These are phyloP conservation scores for Calocybe gambosa DNA, from an alignment of 1,284 basidiomycete species.

Conservation along the genomic window DNA sequence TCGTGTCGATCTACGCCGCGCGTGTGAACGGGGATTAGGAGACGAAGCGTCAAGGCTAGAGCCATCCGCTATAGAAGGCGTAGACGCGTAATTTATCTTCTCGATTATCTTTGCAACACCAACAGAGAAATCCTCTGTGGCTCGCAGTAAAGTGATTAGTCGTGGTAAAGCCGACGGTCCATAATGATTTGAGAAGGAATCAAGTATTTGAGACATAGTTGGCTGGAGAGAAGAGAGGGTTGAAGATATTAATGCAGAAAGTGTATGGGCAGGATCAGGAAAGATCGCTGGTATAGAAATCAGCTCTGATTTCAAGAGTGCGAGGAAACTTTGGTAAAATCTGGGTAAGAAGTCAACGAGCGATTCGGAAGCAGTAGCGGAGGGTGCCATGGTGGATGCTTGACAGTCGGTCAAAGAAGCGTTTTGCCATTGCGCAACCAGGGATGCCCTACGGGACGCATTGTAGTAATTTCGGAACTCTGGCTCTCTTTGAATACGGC, in stretches of 20 bases:
- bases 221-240: slow-evolving; percentile 76
- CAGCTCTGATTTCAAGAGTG: slow-evolving; percentile 66
- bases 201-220: slow-evolving; percentile 71
- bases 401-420: slow-evolving; percentile 47
- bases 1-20: slow-evolving; percentile 52
- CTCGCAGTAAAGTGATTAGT: slow-evolving; percentile 63
- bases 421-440: slow-evolving; percentile 68
- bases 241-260: slow-evolving; percentile 77
- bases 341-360: slow-evolving; percentile 66
- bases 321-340: slow-evolving; percentile 68
- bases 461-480: slow-evolving; percentile 94
- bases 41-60: slow-evolving; percentile 5
- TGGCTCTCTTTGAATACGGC: slow-evolving; percentile 80
- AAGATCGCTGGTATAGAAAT: slow-evolving; percentile 76
- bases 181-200: slow-evolving; percentile 57
- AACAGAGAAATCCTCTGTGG: slow-evolving; percentile 77
- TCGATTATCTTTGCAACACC: slow-evolving; percentile 71
- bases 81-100: slow-evolving; percentile 39
- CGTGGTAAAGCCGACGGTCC: slow-evolving; percentile 60
- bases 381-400: slow-evolving; percentile 20
- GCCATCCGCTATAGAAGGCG: slow-evolving; percentile 4
- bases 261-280: slow-evolving; percentile 66
- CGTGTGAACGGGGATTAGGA: slow-evolving; percentile 16
- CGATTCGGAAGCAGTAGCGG: slow-evolving; percentile 21
- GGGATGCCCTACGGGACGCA: slow-evolving; percentile 61